Percentiles rank a stretch among this genome's conserved stretches.
These are phyloP conservation scores for Aspergillus sp. DNA, from an alignment of 2,329 filamentous ascomycete genomes.

Conservation along the genomic window DNA sequence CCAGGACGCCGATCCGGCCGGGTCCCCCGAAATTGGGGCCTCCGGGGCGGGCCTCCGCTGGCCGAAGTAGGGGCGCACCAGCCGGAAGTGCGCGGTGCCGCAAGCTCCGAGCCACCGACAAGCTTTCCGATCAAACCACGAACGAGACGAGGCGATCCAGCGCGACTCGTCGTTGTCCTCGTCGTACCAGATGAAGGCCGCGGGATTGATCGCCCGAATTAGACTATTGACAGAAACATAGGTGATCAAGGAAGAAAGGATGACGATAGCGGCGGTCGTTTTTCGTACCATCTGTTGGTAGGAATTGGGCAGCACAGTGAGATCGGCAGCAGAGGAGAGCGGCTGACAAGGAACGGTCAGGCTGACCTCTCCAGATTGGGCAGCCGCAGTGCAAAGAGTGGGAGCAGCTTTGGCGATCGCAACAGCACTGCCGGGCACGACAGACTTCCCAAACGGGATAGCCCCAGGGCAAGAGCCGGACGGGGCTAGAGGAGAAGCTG, in stretches of 20 bases:
- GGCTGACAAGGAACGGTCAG: neutral
- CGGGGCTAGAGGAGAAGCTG: slow-evolving; percentile 1
- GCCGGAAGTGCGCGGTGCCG: slow-evolving; percentile 70
- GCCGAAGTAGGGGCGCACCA: slow-evolving; percentile 49
- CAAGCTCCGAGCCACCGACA: slow-evolving; percentile 80
- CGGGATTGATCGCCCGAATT: slow-evolving; percentile 60
- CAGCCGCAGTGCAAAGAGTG: neutral
- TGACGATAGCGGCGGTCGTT: slow-evolving; percentile 39
- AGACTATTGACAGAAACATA: slow-evolving; percentile 49
- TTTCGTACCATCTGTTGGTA: slow-evolving; percentile 43
- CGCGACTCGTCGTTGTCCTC: slow-evolving; percentile 61
- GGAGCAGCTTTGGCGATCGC: neutral
- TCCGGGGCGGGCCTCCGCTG: slow-evolving; percentile 23
- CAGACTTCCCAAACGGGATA: slow-evolving; percentile 10
- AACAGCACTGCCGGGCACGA: slow-evolving; percentile 3
- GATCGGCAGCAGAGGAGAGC: slow-evolving; percentile 8
- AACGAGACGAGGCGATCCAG: slow-evolving; percentile 71
- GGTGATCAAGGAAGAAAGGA: slow-evolving; percentile 41
- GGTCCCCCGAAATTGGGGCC: slow-evolving; percentile 10
- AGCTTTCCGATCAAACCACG: slow-evolving; percentile 71
- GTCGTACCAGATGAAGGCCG: slow-evolving; percentile 58
- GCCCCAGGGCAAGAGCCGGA: slow-evolving; percentile 2
- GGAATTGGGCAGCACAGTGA: slow-evolving; percentile 14
- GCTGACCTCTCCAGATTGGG: slow-evolving; percentile 6
- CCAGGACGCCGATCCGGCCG: slow-evolving; percentile 37